Percentiles rank a stretch among this genome's conserved stretches.
Conservation (phyloP, 257 asterid species). For the Solanum pinnatisectum region DNA sequence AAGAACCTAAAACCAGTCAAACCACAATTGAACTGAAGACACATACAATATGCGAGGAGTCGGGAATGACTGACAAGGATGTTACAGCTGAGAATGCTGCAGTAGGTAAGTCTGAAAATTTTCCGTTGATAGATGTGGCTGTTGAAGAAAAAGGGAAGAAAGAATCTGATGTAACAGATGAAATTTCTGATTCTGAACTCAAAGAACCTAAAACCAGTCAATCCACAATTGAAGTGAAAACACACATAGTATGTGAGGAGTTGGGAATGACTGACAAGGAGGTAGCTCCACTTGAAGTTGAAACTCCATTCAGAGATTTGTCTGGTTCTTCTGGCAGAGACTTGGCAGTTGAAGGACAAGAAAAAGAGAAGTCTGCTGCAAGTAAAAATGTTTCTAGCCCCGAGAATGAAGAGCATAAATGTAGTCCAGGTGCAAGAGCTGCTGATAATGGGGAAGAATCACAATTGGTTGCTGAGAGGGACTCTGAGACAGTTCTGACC, state of each 20-base stretch:
- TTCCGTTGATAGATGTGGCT: neutral
- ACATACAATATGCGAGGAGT: neutral
- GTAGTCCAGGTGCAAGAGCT: neutral
- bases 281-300: slow-evolving; percentile 3
- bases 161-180: neutral
- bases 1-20: neutral
- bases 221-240: neutral
- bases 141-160: neutral
- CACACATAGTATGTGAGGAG: neutral
- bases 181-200: neutral
- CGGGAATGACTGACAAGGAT: neutral
- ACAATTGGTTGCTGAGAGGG: neutral
- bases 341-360: slow-evolving; percentile 6
- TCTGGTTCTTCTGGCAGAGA: neutral
- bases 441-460: neutral
- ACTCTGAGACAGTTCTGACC: neutral
- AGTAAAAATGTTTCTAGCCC: neutral
- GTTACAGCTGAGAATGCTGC: neutral
- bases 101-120: neutral
- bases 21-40: neutral
- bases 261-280: neutral
- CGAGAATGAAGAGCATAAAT: neutral
- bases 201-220: neutral
- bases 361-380: neutral
- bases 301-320: neutral